phyloP scores from a whole-genome alignment of 1,139 yeast genomes.

The Pichiaceae sp. region DNA sequence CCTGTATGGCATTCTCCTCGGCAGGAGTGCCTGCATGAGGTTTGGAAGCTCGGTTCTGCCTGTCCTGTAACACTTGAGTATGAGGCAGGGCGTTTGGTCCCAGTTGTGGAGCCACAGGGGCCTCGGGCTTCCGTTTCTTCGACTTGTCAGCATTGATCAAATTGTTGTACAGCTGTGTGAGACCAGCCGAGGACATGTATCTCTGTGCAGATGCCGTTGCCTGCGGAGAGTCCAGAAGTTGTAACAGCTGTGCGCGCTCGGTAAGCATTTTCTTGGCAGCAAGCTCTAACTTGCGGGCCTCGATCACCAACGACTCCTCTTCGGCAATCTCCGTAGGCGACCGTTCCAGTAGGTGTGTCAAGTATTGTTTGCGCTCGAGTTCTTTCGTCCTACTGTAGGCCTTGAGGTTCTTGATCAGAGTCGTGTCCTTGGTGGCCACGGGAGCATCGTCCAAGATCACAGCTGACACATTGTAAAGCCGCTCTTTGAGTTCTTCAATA shows the following conservation, averaged over 20 bases:
- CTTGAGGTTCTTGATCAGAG: slow-evolving; percentile 39
- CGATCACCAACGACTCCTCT: slow-evolving; percentile 88
- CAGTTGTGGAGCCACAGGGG: slow-evolving; percentile 51
- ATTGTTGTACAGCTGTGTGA: slow-evolving; percentile 76
- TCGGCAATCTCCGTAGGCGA: slow-evolving; percentile 97
- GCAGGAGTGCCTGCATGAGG: slow-evolving; percentile 4
- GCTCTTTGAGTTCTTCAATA: slow-evolving; percentile 75
- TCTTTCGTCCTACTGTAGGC: slow-evolving; percentile 60
- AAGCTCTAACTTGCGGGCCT: slow-evolving; percentile 85
- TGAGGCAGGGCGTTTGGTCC: slow-evolving; percentile 47
- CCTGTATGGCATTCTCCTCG: slow-evolving; percentile 16
- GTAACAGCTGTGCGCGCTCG: slow-evolving; percentile 74
- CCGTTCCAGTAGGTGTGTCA: slow-evolving; percentile 67
- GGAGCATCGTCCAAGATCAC: slow-evolving; percentile 26
- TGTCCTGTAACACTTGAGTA: slow-evolving; percentile 28
- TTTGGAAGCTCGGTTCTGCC: slow-evolving; percentile 22
- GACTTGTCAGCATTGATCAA: slow-evolving; percentile 71
- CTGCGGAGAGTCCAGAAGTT: slow-evolving; percentile 83
- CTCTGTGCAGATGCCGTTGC: slow-evolving; percentile 69
- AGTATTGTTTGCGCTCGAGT: slow-evolving; percentile 68
- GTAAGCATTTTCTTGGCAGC: slow-evolving; percentile 84
- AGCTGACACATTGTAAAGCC: slow-evolving; percentile 60
- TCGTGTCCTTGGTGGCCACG: slow-evolving; percentile 35
- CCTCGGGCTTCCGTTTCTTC: slow-evolving; percentile 40
- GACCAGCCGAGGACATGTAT: slow-evolving; percentile 80